Evolutionary conservation across 352 stramenopile genomes (phyloP).

Genomic region (Globisporangium paroecandrum): DNA sequence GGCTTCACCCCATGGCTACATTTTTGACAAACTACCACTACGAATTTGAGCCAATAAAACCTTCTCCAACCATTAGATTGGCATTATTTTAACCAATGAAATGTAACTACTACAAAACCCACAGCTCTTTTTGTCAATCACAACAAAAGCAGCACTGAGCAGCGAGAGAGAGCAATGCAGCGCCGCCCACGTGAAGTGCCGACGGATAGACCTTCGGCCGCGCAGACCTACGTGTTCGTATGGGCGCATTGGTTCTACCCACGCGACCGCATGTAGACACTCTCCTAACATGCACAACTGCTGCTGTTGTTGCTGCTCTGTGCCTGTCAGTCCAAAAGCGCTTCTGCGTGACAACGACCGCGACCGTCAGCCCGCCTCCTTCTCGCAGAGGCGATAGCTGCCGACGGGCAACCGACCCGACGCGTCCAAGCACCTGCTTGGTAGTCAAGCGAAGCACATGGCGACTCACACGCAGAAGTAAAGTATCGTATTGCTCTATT

Average conservation of each 20-base stretch:
- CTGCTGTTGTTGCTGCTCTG: constrained; percentile 1
- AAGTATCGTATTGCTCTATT: neutral
- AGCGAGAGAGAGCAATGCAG: constrained; percentile 4
- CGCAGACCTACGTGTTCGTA: constrained; percentile 49
- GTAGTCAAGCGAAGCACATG: constrained; percentile 26
- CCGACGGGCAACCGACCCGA: constrained; percentile 45
- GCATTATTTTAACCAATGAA: neutral
- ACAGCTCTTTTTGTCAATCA: neutral
- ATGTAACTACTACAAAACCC: neutral
- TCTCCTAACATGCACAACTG: neutral
- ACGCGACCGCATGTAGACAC: too few species aligned
- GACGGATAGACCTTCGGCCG: constrained; percentile 47
- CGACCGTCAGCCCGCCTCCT: neutral
- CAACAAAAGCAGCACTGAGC: too few species aligned
- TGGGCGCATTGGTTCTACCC: neutral
- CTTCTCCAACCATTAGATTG: neutral
- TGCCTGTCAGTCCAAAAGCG: constrained; percentile 23
- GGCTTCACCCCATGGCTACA: neutral
- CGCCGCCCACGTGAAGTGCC: constrained; percentile 50
- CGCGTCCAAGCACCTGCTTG: constrained; percentile 47
- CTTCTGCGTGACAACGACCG: constrained; percentile 31
- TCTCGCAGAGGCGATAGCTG: constrained; percentile 32
- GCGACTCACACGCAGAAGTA: constrained; percentile 2
- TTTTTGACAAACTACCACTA: neutral
- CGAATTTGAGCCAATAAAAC: neutral